Evolutionary conservation across 2,329 filamentous ascomycete species (phyloP).

Genomic region (Drechslerella coelobrocha): DNA sequence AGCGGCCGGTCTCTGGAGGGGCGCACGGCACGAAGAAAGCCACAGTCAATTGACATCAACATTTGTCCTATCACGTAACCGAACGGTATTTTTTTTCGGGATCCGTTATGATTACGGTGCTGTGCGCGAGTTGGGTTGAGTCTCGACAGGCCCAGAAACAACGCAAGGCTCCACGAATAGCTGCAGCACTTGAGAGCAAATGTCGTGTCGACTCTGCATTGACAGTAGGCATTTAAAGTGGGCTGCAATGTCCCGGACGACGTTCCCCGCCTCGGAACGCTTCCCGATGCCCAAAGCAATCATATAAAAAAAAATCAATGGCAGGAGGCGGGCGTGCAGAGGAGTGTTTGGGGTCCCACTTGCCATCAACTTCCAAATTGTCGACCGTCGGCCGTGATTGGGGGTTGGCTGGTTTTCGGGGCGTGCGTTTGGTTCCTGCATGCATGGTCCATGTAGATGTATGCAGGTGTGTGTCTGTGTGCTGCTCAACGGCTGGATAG

Average conservation of each 20-base stretch:
- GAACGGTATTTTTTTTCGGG: too few species aligned
- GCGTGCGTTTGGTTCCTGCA: slow-evolving; percentile 8
- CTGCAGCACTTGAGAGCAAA: neutral
- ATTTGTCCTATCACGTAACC: neutral
- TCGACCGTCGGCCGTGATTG: neutral
- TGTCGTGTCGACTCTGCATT: neutral
- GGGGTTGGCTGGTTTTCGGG: neutral
- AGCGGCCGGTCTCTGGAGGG: neutral
- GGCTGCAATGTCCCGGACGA: neutral
- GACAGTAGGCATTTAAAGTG: neutral
- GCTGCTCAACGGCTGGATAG: neutral
- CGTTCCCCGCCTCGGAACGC: neutral
- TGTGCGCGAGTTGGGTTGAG: too few species aligned
- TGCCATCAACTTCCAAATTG: neutral
- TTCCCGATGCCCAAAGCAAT: slow-evolving; percentile 3
- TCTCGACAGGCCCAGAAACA: neutral
- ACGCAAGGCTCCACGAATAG: neutral
- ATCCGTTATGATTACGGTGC: too few species aligned
- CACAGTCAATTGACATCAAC: neutral
- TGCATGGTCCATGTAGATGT: neutral
- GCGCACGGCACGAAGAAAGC: neutral
- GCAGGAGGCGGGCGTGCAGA: neutral
- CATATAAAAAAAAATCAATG: neutral
- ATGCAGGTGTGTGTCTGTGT: neutral
- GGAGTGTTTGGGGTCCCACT: neutral